Base-by-base conservation (phyloP, 441 rosid species). In the Viola pubescens region DNA sequence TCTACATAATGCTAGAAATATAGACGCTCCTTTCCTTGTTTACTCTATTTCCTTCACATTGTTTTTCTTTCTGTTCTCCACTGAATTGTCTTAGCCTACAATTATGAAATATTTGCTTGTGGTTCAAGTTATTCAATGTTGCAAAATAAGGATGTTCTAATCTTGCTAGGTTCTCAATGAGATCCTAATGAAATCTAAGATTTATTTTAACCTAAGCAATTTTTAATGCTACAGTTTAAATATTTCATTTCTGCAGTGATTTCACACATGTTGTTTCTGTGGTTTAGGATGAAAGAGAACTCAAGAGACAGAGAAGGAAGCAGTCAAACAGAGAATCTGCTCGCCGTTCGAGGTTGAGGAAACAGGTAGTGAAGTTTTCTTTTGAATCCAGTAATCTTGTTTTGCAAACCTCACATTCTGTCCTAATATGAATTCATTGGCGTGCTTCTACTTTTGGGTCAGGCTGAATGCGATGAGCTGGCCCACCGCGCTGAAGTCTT, bases 241-340 rank as follows among this genome's bases (percentile, higher is more conserved):
- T 38, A 41, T 55, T 55, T 7, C 19, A 13, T 41, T 38, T 55
- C 46, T 39, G n/a, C 14, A 37, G 8, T 34, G 40, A 10, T 51
- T 40, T 5, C 6, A 2, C 7, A 1, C 16, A 26, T 49, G 6
- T 19, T n/a, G 4, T 39, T 34, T 60, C 9, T 44, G 41, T n/a
- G 8, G 54, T 13, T 57, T 66, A 89, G 98, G 96, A 91, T 67
- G 96, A 86, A 65, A 79, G 92, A 70, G 96, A 91, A 73, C 68
- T 84, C 63, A 91, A 88, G 82, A 77, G 91, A 67, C 97, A 88
- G 71, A 84, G 80, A 82, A 81, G 96, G 63, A 94, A 94, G 73
- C 91, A 89, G 73, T 94, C 98, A 50, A 94, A 94, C 75, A 81
- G 97, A 65, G 98, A 89, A 69, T 89, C 97, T 64, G 98, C 98